phyloP scores from a whole-genome alignment of 2,329 filamentous ascomycete species.

The Alternaria consortialis region DNA sequence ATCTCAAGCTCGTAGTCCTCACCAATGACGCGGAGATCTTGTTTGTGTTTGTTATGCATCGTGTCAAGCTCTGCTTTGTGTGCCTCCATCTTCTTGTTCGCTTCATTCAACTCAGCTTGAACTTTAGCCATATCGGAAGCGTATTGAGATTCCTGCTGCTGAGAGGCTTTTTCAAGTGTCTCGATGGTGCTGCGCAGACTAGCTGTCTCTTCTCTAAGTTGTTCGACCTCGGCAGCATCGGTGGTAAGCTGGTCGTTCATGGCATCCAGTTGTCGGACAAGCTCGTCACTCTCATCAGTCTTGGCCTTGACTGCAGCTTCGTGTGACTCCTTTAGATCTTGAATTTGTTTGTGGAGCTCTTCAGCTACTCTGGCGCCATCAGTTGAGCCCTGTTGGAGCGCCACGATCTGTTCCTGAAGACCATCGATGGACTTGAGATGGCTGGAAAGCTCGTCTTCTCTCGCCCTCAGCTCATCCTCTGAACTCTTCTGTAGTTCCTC shows the following conservation, averaged over 20 bases:
- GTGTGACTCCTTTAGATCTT: slow-evolving; percentile 42
- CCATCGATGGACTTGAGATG: slow-evolving; percentile 45
- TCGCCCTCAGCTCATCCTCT: slow-evolving; percentile 32
- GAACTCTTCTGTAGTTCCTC: slow-evolving; percentile 40
- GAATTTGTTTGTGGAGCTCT: slow-evolving; percentile 45
- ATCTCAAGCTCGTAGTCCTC: slow-evolving; percentile 48
- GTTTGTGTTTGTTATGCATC: slow-evolving; percentile 36
- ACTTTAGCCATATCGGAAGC: slow-evolving; percentile 33
- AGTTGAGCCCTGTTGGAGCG: slow-evolving; percentile 46
- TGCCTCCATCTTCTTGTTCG: slow-evolving; percentile 34
- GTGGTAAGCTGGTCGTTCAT: slow-evolving; percentile 46
- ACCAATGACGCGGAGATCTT: slow-evolving; percentile 41
- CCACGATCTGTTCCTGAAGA: slow-evolving; percentile 45
- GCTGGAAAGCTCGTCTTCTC: slow-evolving; percentile 41
- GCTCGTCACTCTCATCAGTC: slow-evolving; percentile 43
- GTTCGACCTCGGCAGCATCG: slow-evolving; percentile 39
- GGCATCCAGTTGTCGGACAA: slow-evolving; percentile 44
- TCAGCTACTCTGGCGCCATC: slow-evolving; percentile 43
- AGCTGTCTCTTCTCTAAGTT: slow-evolving; percentile 40
- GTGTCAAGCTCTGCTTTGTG: slow-evolving; percentile 42
- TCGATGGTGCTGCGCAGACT: slow-evolving; percentile 44
- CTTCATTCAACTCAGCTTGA: slow-evolving; percentile 38
- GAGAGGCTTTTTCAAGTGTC: slow-evolving; percentile 41
- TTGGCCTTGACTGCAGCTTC: slow-evolving; percentile 43
- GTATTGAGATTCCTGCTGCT: slow-evolving; percentile 40